phyloP scores from a whole-genome alignment of 192 early-diverging fungal species.

The Backusella macrospora region DNA sequence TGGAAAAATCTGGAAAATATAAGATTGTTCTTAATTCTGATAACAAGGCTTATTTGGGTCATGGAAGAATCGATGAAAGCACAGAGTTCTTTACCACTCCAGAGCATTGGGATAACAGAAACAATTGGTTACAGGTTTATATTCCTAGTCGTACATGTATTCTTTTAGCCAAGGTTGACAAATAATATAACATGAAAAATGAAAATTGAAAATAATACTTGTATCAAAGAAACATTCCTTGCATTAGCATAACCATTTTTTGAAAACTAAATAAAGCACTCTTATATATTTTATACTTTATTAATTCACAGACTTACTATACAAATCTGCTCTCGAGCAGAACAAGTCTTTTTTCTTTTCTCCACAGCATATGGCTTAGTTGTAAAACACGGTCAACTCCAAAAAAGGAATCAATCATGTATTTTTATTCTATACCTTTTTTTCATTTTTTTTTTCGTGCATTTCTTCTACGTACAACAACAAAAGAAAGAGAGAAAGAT shows the following conservation, averaged over 20 bases:
- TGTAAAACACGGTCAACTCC: too few species aligned
- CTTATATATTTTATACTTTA: too few species aligned
- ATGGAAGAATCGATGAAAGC: slow-evolving; percentile 68
- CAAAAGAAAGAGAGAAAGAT: background rate
- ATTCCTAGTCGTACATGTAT: slow-evolving; percentile 75
- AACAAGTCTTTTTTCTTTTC: too few species aligned
- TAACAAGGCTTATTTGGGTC: slow-evolving; percentile 75
- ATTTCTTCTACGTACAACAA: background rate
- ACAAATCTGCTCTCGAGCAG: too few species aligned
- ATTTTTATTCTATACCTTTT: background rate
- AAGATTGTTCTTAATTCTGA: slow-evolving; percentile 80
- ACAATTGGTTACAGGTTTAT: slow-evolving; percentile 83
- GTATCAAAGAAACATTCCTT: background rate
- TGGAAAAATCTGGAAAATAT: slow-evolving; percentile 71
- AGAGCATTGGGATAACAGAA: slow-evolving; percentile 70
- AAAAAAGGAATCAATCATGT: too few species aligned
- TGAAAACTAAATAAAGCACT: background rate
- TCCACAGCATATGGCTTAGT: too few species aligned
- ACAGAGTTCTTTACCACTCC: slow-evolving; percentile 74
- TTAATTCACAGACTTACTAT: too few species aligned
- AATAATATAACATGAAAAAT: background rate
- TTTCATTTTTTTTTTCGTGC: background rate
- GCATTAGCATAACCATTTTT: background rate
- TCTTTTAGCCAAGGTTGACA: slow-evolving; percentile 48
- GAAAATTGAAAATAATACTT: background rate